Evolutionary conservation across 257 asterid species (phyloP).

Genomic region (Leptodermis oblonga): DNA sequence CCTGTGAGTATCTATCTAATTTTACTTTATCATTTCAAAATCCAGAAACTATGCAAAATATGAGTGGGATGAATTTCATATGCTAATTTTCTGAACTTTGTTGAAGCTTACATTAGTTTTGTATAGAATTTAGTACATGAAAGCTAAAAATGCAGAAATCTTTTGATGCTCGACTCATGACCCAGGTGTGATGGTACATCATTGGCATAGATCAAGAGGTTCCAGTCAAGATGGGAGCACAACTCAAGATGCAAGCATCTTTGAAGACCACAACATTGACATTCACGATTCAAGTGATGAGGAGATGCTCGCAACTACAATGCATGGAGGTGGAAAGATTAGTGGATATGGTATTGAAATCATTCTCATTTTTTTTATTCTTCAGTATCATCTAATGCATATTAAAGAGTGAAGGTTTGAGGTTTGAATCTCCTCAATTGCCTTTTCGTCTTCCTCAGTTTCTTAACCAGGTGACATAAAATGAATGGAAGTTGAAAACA

Average conservation of each 20-base stretch:
- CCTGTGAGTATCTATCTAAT: slow-evolving; percentile 22
- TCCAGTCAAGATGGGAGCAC: not conserved
- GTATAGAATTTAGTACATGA: not conserved
- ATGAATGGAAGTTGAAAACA: not conserved
- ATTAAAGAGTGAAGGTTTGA: too few relatives aligned
- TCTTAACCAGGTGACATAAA: not conserved
- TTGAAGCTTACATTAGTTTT: not conserved
- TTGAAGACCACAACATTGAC: slow-evolving; percentile 5
- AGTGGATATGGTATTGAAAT: slow-evolving; percentile 10
- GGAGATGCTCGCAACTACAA: not conserved
- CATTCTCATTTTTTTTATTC: not conserved
- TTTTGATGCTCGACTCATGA: not conserved
- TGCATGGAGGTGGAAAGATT: not conserved
- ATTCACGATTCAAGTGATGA: slow-evolving; percentile 24
- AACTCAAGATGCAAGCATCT: slow-evolving; percentile 6
- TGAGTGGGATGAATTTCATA: not conserved
- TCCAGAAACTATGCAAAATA: too few relatives aligned
- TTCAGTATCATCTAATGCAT: not conserved
- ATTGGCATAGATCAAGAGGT: slow-evolving; percentile 15
- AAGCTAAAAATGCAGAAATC: not conserved
- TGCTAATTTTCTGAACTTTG: not conserved
- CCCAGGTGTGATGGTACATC: slow-evolving; percentile 29
- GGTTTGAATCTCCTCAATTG: not conserved
- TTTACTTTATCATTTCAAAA: not conserved
- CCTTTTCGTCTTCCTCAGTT: not conserved